phyloP scores from a whole-genome alignment of 2,329 filamentous ascomycete species.

The Aspergillus sp. region DNA sequence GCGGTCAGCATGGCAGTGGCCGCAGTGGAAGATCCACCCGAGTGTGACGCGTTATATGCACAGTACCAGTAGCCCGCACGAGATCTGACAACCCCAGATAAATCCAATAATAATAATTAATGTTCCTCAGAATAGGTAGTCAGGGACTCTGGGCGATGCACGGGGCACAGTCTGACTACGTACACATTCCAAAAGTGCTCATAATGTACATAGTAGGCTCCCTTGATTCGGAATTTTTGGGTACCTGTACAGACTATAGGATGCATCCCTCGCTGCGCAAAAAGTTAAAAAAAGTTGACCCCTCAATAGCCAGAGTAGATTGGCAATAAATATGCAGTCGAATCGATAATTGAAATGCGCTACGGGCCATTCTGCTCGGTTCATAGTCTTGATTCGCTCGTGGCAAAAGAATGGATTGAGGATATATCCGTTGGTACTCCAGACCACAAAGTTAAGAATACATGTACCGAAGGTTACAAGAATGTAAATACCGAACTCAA shows the following conservation, averaged over 20 bases:
- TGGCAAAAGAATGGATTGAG: neutral
- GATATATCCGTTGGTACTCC: neutral
- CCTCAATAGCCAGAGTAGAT: neutral
- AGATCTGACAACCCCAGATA: neutral
- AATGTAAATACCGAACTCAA: neutral
- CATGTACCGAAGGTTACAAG: too few relatives aligned
- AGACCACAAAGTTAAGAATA: neutral
- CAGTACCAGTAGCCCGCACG: neutral
- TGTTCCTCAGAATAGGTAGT: too few relatives aligned
- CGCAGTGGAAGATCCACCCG: neutral
- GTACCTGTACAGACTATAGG: neutral
- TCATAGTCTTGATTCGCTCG: neutral
- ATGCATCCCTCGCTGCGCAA: neutral
- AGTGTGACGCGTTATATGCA: neutral
- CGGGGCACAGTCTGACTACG: too few relatives aligned
- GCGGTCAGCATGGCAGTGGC: neutral
- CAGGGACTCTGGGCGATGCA: too few relatives aligned
- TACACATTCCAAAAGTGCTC: too few relatives aligned
- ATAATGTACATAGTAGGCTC: neutral
- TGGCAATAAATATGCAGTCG: neutral
- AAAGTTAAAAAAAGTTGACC: neutral
- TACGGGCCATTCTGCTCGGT: neutral
- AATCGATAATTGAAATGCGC: neutral
- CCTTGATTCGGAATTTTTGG: neutral
- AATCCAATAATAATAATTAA: neutral